These are phyloP conservation scores for Chlorella ohadii DNA, from an alignment of 139 green algal genomes.

Conservation along the genomic window DNA sequence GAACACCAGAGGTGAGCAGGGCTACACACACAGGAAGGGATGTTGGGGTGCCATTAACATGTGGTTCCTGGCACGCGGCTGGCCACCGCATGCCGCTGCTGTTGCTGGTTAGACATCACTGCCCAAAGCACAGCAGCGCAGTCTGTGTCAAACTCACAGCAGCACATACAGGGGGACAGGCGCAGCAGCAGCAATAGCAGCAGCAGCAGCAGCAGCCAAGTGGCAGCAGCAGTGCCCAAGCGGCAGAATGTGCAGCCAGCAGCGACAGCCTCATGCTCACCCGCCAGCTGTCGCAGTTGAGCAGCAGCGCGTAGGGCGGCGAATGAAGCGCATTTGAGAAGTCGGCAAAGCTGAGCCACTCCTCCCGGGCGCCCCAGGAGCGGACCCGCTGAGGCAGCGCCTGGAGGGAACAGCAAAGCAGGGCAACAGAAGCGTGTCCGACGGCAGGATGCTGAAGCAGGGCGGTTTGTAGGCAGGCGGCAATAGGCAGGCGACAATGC, in stretches of 20 bases:
- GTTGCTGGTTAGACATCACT: too few relatives aligned
- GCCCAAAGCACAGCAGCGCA: background rate
- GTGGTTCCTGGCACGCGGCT: too few relatives aligned
- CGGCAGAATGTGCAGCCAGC: too few relatives aligned
- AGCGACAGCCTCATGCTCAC: background rate
- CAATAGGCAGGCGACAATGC: too few relatives aligned
- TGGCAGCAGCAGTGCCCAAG: too few relatives aligned
- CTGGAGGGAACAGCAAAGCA: slow-evolving; percentile 6
- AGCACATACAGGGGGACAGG: too few relatives aligned
- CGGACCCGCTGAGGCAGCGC: slow-evolving; percentile 17
- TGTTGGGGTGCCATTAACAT: too few relatives aligned
- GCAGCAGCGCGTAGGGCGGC: slow-evolving; percentile 48
- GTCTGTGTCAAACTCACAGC: fast-evolving
- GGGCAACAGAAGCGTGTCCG: too few relatives aligned
- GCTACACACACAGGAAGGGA: background rate
- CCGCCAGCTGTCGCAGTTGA: slow-evolving; percentile 67
- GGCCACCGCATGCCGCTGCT: background rate
- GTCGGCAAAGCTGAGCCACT: slow-evolving; percentile 55
- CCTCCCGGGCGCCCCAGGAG: slow-evolving; percentile 59
- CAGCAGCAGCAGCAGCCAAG: too few relatives aligned
- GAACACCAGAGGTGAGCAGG: slow-evolving; percentile 54
- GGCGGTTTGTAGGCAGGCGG: too few relatives aligned
- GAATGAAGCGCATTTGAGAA: slow-evolving; percentile 61
- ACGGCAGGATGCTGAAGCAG: too few relatives aligned
- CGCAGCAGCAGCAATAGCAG: too few relatives aligned